phyloP scores from a whole-genome alignment of 2,329 filamentous ascomycete genomes.

The Phoma herbarum region DNA sequence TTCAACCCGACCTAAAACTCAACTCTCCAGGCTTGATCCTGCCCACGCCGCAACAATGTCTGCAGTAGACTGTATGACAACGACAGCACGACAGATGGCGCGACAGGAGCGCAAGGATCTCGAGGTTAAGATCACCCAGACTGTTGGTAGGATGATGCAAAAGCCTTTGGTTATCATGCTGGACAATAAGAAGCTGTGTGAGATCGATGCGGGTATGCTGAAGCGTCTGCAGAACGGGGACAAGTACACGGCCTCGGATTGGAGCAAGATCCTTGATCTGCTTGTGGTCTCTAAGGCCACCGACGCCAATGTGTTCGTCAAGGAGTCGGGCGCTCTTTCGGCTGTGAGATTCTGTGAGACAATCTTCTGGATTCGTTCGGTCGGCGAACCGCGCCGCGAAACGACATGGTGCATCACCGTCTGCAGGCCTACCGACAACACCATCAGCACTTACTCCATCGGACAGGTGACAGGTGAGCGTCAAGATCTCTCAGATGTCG shows the following conservation, averaged over 20 bases:
- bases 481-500: neutral
- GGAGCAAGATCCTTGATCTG: neutral
- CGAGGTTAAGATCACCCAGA: neutral
- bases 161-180: neutral
- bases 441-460: neutral
- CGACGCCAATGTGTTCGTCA: neutral
- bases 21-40: neutral
- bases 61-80: neutral
- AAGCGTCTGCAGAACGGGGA: neutral
- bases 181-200: neutral
- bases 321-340: neutral
- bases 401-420: neutral
- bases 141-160: neutral
- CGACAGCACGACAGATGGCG: neutral
- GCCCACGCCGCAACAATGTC: neutral
- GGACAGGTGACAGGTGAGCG: neutral
- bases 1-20: neutral
- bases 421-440: neutral
- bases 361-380: neutral
- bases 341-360: neutral
- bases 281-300: neutral
- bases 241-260: neutral
- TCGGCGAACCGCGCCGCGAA: neutral
- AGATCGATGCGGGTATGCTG: neutral
- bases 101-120: neutral